A percentile compares a stretch with the other conserved stretches of the same genome.
phyloP scores from a whole-genome alignment of 2,329 filamentous ascomycete species.

The Monosporascus sp. region DNA sequence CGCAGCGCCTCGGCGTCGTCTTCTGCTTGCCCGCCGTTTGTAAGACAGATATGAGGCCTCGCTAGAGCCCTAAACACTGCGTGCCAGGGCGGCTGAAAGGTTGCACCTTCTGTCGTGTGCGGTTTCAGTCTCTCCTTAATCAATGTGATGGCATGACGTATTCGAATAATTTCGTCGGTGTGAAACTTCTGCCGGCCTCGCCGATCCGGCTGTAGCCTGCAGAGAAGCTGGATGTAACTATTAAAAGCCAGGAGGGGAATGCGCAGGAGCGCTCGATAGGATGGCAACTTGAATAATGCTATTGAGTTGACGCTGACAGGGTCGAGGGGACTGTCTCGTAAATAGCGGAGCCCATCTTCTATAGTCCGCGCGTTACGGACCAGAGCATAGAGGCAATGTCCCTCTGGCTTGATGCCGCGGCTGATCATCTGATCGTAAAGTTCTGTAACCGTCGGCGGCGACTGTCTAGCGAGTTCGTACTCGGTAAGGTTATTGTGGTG shows the following conservation, averaged over 20 bases:
- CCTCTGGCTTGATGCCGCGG: slow-evolving; percentile 41
- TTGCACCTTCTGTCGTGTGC: slow-evolving; percentile 18
- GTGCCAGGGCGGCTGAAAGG: slow-evolving; percentile 37
- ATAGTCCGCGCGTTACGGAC: slow-evolving; percentile 46
- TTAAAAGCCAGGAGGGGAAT: slow-evolving; percentile 36
- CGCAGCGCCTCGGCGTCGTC: slow-evolving; percentile 25
- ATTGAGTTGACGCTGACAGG: slow-evolving; percentile 13
- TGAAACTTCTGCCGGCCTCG: slow-evolving; percentile 13
- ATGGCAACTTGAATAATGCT: slow-evolving; percentile 8
- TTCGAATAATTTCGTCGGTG: slow-evolving; percentile 13
- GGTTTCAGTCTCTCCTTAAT: slow-evolving; percentile 20
- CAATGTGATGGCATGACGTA: slow-evolving; percentile 32
- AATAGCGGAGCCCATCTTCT: slow-evolving; percentile 41
- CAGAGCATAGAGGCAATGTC: slow-evolving; percentile 48
- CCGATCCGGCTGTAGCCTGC: slow-evolving; percentile 31
- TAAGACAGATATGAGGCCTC: slow-evolving; percentile 23
- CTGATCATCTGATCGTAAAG: slow-evolving; percentile 55
- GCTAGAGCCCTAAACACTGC: slow-evolving; percentile 34
- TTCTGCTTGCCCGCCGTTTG: slow-evolving; percentile 13
- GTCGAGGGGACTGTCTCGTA: slow-evolving; percentile 37
- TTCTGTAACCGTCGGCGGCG: slow-evolving; percentile 52
- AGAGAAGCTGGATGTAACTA: slow-evolving; percentile 48
- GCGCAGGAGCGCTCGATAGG: slow-evolving; percentile 15
- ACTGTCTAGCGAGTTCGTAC: slow-evolving; percentile 58
- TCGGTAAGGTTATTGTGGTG: slow-evolving; percentile 54